Evolutionary conservation across 306 rosid species (phyloP).

Genomic region (Fagus sylvatica): DNA sequence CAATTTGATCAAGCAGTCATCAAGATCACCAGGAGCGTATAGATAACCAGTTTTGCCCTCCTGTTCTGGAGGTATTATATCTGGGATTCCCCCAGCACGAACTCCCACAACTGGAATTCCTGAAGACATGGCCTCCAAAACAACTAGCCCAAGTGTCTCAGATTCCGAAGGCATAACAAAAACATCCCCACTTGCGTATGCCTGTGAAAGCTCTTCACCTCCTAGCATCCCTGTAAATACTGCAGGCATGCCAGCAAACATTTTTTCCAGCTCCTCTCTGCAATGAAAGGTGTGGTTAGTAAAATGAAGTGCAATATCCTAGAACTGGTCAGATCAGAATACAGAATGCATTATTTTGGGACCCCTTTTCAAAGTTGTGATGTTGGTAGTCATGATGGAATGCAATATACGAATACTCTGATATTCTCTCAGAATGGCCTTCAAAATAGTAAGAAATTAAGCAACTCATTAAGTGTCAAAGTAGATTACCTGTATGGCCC

Average conservation of each 20-base stretch:
- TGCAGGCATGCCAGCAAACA: constrained; percentile 88
- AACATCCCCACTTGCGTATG: constrained; percentile 91
- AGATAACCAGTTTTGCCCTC: constrained; percentile 86
- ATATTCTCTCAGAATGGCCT: neutral
- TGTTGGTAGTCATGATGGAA: neutral
- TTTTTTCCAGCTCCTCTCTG: constrained; percentile 87
- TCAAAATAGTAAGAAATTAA: neutral
- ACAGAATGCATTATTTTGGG: neutral
- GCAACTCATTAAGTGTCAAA: constrained; percentile 4
- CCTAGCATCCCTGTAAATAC: constrained; percentile 94
- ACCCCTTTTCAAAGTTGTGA: neutral
- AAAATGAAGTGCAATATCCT: constrained; percentile 4
- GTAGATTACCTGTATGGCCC: constrained; percentile 85
- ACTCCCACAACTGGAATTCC: constrained; percentile 94
- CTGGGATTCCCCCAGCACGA: constrained; percentile 95
- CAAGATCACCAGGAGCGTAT: constrained; percentile 61
- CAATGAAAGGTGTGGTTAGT: constrained; percentile 18
- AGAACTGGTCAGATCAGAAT: neutral
- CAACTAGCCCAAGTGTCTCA: constrained; percentile 94
- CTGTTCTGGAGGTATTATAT: constrained; percentile 81
- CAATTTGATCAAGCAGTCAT: constrained; percentile 84
- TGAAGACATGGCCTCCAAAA: constrained; percentile 95
- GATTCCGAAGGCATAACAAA: constrained; percentile 98
- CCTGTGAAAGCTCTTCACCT: constrained; percentile 95
- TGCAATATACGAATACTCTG: neutral